A percentile compares a stretch with the other conserved stretches of the same genome.
phyloP scores from a whole-genome alignment of 2,329 filamentous ascomycete genomes.

The Exophiala aquamarina region DNA sequence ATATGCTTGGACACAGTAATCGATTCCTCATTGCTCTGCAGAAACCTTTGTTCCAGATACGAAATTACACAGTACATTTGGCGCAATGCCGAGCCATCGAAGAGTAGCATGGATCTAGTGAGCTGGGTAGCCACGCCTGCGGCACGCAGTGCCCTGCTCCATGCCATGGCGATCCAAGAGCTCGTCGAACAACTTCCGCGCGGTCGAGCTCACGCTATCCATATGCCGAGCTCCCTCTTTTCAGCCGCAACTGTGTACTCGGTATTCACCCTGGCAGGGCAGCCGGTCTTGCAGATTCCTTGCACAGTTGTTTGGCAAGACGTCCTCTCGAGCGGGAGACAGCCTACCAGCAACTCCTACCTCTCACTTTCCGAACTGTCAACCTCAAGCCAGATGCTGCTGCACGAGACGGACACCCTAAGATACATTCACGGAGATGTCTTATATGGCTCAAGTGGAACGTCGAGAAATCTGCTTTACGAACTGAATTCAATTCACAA shows the following conservation, averaged over 20 bases:
- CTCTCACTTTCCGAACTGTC: neutral
- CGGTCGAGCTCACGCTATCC: slow-evolving; percentile 45
- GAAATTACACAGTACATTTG: slow-evolving; percentile 42
- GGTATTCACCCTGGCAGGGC: slow-evolving; percentile 41
- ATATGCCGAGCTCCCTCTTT: slow-evolving; percentile 47
- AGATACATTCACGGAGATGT: slow-evolving; percentile 37
- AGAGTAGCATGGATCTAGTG: slow-evolving; percentile 36
- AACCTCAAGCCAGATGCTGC: slow-evolving; percentile 23
- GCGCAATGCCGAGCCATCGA: slow-evolving; percentile 27
- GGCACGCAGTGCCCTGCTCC: slow-evolving; percentile 42
- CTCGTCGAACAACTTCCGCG: slow-evolving; percentile 47
- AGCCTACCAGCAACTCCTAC: neutral
- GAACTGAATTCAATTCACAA: slow-evolving; percentile 50
- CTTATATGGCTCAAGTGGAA: slow-evolving; percentile 26
- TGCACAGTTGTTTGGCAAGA: slow-evolving; percentile 43
- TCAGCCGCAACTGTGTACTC: slow-evolving; percentile 45
- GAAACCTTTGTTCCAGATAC: slow-evolving; percentile 40
- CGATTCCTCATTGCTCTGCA: slow-evolving; percentile 41
- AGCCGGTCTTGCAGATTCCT: slow-evolving; percentile 39
- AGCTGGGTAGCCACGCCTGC: slow-evolving; percentile 41
- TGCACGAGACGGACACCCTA: slow-evolving; percentile 37
- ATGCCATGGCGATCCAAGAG: slow-evolving; percentile 47
- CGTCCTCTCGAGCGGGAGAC: slow-evolving; percentile 15
- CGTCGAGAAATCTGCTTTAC: slow-evolving; percentile 44
- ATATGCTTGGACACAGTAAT: slow-evolving; percentile 45